These are phyloP conservation scores for Hericium erinaceus DNA, from an alignment of 768 basidiomycete genomes.

Conservation along the genomic window DNA sequence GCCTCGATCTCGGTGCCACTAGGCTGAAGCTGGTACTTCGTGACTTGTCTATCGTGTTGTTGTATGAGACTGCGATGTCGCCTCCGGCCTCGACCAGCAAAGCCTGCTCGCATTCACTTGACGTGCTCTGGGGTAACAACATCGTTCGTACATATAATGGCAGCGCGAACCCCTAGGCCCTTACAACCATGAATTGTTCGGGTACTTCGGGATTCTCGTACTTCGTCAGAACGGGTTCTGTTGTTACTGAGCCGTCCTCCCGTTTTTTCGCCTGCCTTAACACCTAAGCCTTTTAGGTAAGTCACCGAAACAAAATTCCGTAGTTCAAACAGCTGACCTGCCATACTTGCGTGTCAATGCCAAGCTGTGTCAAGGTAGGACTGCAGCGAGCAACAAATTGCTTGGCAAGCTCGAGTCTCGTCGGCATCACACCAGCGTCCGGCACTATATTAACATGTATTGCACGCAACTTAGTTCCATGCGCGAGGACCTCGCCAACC, in stretches of 20 bases:
- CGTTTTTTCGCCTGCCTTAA: conserved; percentile 28
- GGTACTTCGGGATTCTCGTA: conserved; percentile 63
- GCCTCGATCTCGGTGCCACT: too few relatives aligned
- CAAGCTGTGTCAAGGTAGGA: conserved; percentile 48
- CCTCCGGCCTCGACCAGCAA: too few relatives aligned
- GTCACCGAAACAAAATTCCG: not conserved
- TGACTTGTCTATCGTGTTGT: too few relatives aligned
- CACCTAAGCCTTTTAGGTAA: conserved; percentile 30
- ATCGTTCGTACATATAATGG: too few relatives aligned
- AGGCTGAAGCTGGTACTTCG: too few relatives aligned
- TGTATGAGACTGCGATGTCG: too few relatives aligned
- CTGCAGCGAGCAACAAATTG: conserved; percentile 41
- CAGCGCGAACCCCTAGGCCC: conserved; percentile 25
- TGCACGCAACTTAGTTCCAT: conserved; percentile 38
- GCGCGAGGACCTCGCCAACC: conserved; percentile 33
- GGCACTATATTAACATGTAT: conserved; percentile 51
- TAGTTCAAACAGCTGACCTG: conserved; percentile 34
- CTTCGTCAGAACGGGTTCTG: conserved; percentile 31
- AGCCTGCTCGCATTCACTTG: too few relatives aligned
- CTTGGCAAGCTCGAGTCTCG: conserved; percentile 17
- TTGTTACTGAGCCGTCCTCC: conserved; percentile 29
- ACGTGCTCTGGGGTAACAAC: too few relatives aligned
- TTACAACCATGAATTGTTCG: conserved; percentile 62
- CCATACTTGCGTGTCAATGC: conserved; percentile 63
- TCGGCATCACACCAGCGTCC: conserved; percentile 2